Percentiles rank a stretch among this genome's conserved stretches.
phyloP scores from a whole-genome alignment of 768 basidiomycete genomes.

The Coprinopsis strossmayeri region DNA sequence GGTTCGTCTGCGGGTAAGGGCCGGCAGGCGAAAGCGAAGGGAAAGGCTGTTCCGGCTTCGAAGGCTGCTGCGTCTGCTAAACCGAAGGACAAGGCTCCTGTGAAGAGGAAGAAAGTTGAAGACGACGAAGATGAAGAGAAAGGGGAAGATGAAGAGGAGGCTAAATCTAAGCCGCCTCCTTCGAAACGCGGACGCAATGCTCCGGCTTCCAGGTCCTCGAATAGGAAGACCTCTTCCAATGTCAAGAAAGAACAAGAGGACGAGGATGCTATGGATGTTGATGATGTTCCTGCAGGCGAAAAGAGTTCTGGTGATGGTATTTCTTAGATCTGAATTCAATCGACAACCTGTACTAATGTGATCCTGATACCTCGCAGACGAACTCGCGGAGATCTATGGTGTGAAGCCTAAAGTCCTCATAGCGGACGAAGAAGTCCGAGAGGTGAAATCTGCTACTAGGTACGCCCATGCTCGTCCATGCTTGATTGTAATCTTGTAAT shows the following conservation, averaged over 20 bases:
- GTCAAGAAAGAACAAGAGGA: conserved; percentile 2
- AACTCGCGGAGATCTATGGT: conserved; percentile 30
- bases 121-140: conserved; percentile 4
- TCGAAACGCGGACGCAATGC: background rate
- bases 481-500: too few relatives aligned
- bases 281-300: conserved; percentile 1
- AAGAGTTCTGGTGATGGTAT: background rate
- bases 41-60: background rate
- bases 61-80: too few relatives aligned
- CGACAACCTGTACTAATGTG: too few relatives aligned
- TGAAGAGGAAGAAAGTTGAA: conserved; percentile 6
- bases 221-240: too few relatives aligned
- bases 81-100: background rate
- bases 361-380: conserved; percentile 15
- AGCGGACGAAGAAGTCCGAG: conserved; percentile 25
- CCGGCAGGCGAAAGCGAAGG: conserved; percentile 5
- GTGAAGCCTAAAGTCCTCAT: conserved; percentile 28
- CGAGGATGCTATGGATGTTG: conserved; percentile 12
- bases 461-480: background rate
- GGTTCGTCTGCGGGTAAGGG: conserved; percentile 11
- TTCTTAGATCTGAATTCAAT: too few relatives aligned
- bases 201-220: too few relatives aligned
- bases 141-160: conserved; percentile 12
- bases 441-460: conserved; percentile 5
- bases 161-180: background rate